These are phyloP conservation scores for Juglanconis juglandina DNA, from an alignment of 2,329 filamentous ascomycete genomes.

Conservation along the genomic window DNA sequence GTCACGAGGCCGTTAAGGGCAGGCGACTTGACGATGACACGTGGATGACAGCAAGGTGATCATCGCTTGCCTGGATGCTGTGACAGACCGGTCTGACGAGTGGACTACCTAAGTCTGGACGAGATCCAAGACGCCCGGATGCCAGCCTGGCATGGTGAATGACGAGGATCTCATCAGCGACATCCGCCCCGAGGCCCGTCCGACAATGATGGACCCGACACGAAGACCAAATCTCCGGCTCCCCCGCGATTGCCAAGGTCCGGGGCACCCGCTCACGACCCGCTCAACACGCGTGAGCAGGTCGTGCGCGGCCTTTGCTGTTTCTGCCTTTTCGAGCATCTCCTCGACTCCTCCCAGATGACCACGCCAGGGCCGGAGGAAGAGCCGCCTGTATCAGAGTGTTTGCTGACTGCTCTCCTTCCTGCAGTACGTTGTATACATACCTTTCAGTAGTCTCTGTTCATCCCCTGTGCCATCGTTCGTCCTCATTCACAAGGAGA, in stretches of 20 bases:
- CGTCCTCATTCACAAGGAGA: too few species aligned
- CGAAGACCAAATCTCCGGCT: slow-evolving; percentile 18
- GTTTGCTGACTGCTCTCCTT: neutral
- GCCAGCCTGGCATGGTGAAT: too few species aligned
- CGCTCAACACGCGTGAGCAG: neutral
- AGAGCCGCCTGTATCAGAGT: neutral
- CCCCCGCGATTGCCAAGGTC: slow-evolving; percentile 14
- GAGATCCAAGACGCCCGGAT: too few species aligned
- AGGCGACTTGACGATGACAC: too few species aligned
- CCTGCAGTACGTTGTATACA: too few species aligned
- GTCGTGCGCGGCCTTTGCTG: too few species aligned
- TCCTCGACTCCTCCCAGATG: too few species aligned
- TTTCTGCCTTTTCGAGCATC: too few species aligned
- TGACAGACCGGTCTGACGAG: neutral
- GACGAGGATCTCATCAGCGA: too few species aligned
- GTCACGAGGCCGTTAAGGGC: neutral
- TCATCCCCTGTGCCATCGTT: too few species aligned
- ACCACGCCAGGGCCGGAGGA: neutral
- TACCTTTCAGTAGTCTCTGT: too few species aligned
- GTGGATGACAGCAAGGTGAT: neutral
- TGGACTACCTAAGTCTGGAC: too few species aligned
- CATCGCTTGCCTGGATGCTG: neutral
- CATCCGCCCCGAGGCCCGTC: slow-evolving; percentile 2
- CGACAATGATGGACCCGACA: slow-evolving; percentile 9
- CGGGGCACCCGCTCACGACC: neutral